Evolutionary conservation across 2,329 filamentous ascomycete species (phyloP), one percentile per base, ranked within the genome.

Genomic region (Nemania abortiva): DNA sequence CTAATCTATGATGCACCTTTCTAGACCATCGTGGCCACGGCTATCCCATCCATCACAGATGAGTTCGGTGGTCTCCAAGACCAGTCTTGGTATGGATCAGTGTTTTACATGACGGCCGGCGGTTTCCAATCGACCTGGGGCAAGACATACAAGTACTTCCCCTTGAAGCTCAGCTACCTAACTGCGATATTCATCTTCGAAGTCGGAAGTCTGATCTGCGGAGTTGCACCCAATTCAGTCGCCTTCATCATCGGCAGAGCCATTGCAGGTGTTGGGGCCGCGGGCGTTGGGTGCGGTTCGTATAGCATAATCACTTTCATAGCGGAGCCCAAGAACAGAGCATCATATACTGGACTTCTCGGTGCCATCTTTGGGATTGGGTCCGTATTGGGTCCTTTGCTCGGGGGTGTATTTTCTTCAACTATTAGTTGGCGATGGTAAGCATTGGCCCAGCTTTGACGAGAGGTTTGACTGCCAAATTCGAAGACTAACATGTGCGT

Each of bases 81-180:
- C 69, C 83, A 88, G 13, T 84, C 85, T 24, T 90, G 88, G 88
- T 90, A 90, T 72, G 87, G 86, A 1, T 82, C 85, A 18, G 85
- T 84, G 54, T 88, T 84, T 72, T 86, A 87, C 77, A 80, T 87
- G 73, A 85, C 83, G 1, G 75, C 83, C 37, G 84, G 81, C 10
- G 79, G 79, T 66, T 81, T 83, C 73, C 83, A 85, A 74, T 82
- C 82, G 52, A 79, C 80, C 18, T 85, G 81, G 80, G 84, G 84
- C 61, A 86, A 86, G 62, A 79, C 79, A 3, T 85, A 83, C 77
- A 84, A 83, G 70, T 87, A 86, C 76, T 74, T 74, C 54, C 69
- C 65, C 13, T 63, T 71, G n/a, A 75, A 73, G 50, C 57, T 58
- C 22, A 70, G 63, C 24, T 74, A 68, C 58, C 50, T 75, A 9